Percentiles rank a stretch among this genome's conserved stretches.
Conservation (phyloP, 1,139 yeast genomes). For the Nakaseomyces delphensis region DNA sequence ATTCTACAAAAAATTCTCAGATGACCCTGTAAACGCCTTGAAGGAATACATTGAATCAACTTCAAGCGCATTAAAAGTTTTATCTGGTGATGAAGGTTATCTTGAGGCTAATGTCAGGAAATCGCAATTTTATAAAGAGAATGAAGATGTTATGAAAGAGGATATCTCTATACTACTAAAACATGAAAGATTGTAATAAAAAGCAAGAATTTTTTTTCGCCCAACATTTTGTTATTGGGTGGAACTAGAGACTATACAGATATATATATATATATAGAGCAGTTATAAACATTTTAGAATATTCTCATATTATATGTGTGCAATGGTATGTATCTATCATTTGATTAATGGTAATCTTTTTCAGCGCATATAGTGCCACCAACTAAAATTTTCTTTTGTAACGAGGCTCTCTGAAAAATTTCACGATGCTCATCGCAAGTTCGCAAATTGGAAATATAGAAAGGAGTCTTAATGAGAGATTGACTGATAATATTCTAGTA, state of each 20-base stretch:
- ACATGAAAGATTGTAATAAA: constrained; percentile 26
- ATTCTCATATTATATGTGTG: no score
- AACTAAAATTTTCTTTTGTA: no score
- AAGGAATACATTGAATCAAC: constrained; percentile 61
- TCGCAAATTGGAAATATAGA: neutral
- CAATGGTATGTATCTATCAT: no score
- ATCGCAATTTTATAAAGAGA: constrained; percentile 60
- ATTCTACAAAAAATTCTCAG: constrained; percentile 59
- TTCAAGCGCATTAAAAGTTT: constrained; percentile 56
- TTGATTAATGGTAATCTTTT: no score
- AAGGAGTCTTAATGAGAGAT: neutral
- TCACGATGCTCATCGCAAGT: neutral
- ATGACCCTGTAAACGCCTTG: constrained; percentile 65
- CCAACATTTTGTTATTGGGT: no score
- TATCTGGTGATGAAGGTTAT: constrained; percentile 71
- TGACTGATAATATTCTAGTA: neutral
- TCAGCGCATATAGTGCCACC: no score
- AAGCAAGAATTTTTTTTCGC: no score
- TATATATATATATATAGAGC: no score
- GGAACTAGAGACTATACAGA: no score
- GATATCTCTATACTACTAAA: constrained; percentile 56
- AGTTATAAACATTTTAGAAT: no score
- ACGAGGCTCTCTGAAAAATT: constrained; percentile 8
- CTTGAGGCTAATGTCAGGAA: constrained; percentile 77
- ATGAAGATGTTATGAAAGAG: constrained; percentile 51